Base-by-base conservation (phyloP, 2,329 filamentous ascomycete species). In the Xylariaceae sp. region DNA sequence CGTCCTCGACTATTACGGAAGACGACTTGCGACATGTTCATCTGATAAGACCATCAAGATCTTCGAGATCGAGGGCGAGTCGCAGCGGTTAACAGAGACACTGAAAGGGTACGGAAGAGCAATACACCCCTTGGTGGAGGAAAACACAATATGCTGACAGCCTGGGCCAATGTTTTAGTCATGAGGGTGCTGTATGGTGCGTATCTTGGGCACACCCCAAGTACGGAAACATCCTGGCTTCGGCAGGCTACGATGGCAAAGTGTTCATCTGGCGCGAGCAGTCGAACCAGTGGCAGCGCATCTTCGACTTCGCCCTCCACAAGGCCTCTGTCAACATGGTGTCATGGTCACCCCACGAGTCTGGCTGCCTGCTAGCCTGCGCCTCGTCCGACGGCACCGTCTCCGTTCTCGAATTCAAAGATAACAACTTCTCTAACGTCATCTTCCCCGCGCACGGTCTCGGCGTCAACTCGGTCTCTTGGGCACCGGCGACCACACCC, bases 1-100 rank as follows among this genome's bases (percentile, higher is more conserved):
- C 50, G 90, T 94, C 51, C 83, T 98, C 60, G 92, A 98, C 66
- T 98, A 97, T 73, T 98, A 97, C 66, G 92, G 92, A 59, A 83
- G 92, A 53, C 85, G 90, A 60, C 80, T 98, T 55, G 92, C 92
- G 48, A 98, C 92, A 51, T 97, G 92, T 68, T 96, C 89, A 24
- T 96, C 90, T 51, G 92, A 98, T 69, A 89, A 92, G 63, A 97
- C 90, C 33, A 94, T 98, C 72, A 97, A 97, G 72, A 97, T 98
- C 61, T 98, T 96, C 61, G 92, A 98, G 67, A 84, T 98, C 40
- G 90, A 97, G 59, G 88, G 88, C 57, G 89, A 97, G 55, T 78
- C 83, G 52, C 90, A 98, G 67, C 79, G 86, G 49, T 70, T 97
- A 54, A 78, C 87, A 23, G 90, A 97, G 69, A 98, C 92, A 17